Base-by-base conservation (phyloP, 2,329 filamentous ascomycete species). In the Pyrenophora graminea region DNA sequence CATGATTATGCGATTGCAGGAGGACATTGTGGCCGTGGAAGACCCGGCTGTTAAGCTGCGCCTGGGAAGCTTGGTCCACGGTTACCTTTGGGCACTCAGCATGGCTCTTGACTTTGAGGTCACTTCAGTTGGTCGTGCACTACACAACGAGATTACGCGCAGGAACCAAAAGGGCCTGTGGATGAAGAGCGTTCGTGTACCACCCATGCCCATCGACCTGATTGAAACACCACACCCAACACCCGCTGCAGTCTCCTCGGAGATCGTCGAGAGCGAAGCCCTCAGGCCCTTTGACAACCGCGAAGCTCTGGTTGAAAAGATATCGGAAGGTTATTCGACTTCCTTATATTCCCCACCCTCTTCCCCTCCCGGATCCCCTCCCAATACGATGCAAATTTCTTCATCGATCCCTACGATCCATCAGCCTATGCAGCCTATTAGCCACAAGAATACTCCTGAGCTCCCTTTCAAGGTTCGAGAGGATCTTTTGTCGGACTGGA, bases 1-100 rank as follows among this genome's bases (percentile, higher is more conserved):
- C 2, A 96, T 97, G 91, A 82, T 96, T 9, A 85, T 95, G 71
- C 84, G 88, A 39, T 80, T 97, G 1, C 92, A 97, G 70, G 90
- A 96, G 64, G 90, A 94, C 56, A 88, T 94, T 27, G 80, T 84
- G 48, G 82, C 83, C 6, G 79, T 86, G 3, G 84, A 86, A 39
- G 82, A 82, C 19, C 85, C 88, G 0, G 72, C 84, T 36, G 82
- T 87, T 25, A 94, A 93, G 68, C 83, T 96, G 33, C 87, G 90
- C 37, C 79, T 95, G 37, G 91, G 89, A 25, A 91, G 89, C 67
- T 77, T 97, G 49, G 90, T 93, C 43, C 90, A 96, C 66, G 92
- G 91, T 7, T 97, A 97, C 72, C 85, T 97, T 51, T 93, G 89
- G 87, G 83, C 85, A 0, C 69, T 97, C 54, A 85, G 83, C 4